Conservation (phyloP, 176 grass and related monocot species). For the Echinochloa phyllopogon region DNA sequence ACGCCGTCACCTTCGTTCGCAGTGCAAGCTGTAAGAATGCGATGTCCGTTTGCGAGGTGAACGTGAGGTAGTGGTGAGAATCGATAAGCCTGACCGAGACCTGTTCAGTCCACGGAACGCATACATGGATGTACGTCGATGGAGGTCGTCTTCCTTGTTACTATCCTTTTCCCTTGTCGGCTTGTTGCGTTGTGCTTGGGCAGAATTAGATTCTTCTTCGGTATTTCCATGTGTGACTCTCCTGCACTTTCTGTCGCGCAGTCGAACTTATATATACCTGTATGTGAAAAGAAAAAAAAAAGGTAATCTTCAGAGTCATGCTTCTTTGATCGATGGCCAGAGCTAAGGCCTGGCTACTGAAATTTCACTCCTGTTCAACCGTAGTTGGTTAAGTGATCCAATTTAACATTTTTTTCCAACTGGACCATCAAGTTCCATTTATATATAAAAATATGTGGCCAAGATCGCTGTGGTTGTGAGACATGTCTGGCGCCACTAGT, state of each 20-base stretch:
- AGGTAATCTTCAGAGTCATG: slow-evolving; percentile 16
- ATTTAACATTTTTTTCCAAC: not conserved
- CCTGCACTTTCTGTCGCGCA: slow-evolving; percentile 11
- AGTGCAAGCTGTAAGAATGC: slow-evolving; percentile 39
- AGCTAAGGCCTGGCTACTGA: not conserved
- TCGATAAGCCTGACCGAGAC: not conserved
- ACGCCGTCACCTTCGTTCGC: not conserved
- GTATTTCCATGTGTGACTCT: slow-evolving; percentile 17
- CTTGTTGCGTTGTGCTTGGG: not conserved
- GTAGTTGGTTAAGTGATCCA: not conserved
- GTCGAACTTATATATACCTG: not conserved
- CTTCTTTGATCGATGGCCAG: not conserved
- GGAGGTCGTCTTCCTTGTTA: slow-evolving; percentile 12
- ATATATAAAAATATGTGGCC: not conserved
- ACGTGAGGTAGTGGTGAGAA: slow-evolving; percentile 11
- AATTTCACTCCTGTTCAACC: not conserved
- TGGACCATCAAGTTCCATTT: not conserved
- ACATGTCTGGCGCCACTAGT: slow-evolving; percentile 1
- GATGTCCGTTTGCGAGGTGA: not conserved
- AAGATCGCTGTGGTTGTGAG: slow-evolving; percentile 18
- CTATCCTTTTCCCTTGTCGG: not conserved
- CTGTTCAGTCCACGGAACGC: not conserved
- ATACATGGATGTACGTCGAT: slow-evolving; percentile 10
- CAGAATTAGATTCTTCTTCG: slow-evolving; percentile 20
- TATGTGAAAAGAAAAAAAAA: not conserved